Conservation (phyloP, 129 eudicot genomes). For the Gnaphalium uliginosum region DNA sequence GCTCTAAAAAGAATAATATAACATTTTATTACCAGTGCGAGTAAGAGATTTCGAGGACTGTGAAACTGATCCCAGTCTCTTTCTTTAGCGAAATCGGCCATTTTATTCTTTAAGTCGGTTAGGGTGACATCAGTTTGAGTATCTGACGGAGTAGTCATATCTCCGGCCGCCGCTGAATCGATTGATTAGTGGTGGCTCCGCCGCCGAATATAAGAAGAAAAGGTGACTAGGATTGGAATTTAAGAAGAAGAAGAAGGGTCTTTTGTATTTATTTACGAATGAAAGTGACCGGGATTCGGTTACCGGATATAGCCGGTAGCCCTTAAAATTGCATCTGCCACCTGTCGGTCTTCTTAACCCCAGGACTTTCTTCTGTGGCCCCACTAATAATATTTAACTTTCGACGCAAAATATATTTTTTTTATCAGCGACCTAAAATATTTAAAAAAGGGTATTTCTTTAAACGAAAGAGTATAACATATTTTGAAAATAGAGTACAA, state of each 20-base stretch:
- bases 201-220: conserved; percentile 36
- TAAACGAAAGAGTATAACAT: too few species aligned
- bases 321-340: background rate
- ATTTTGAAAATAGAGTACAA: too few species aligned
- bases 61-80: conserved; percentile 79
- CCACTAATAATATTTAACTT: too few species aligned
- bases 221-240: conserved; percentile 33
- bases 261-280: background rate
- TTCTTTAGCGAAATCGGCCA: conserved; percentile 70
- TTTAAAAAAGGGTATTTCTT: too few species aligned
- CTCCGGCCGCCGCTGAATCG: conserved; percentile 26
- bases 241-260: conserved; percentile 1
- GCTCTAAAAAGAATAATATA: too few species aligned
- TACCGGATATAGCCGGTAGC: conserved; percentile 19
- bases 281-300: conserved; percentile 25
- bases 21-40: conserved; percentile 54
- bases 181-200: conserved; percentile 8
- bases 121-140: conserved; percentile 41
- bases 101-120: conserved; percentile 51
- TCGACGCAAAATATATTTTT: too few species aligned
- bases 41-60: conserved; percentile 73
- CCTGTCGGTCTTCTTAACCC: background rate
- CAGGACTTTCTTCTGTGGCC: background rate
- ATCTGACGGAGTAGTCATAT: conserved; percentile 31
- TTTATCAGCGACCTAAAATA: too few species aligned